Conservation (phyloP, 2,329 filamentous ascomycete genomes). For the Periconia macrospinosa region DNA sequence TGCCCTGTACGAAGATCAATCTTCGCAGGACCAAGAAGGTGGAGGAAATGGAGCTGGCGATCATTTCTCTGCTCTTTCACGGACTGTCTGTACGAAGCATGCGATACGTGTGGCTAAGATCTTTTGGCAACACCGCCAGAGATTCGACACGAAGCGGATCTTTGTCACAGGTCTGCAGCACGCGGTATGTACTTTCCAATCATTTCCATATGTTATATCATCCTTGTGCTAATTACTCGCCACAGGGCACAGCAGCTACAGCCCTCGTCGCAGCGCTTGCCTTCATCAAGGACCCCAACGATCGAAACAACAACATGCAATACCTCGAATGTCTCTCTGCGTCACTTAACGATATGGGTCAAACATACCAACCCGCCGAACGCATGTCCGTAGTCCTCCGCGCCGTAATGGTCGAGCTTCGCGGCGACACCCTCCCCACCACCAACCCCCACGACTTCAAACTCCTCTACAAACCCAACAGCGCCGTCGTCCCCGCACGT, state of each 20-base stretch:
- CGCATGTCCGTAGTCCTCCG: constrained; percentile 58
- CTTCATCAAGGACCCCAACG: constrained; percentile 42
- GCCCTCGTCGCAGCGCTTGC: constrained; percentile 55
- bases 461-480: constrained; percentile 30
- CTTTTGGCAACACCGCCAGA: constrained; percentile 59
- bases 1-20: constrained; percentile 53
- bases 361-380: constrained; percentile 57
- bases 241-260: constrained; percentile 55
- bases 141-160: constrained; percentile 56
- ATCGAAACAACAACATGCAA: constrained; percentile 47
- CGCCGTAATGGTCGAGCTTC: constrained; percentile 55
- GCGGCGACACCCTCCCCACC: constrained; percentile 17
- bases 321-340: constrained; percentile 58
- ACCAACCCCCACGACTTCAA: constrained; percentile 14
- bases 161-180: constrained; percentile 57
- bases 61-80: constrained; percentile 51
- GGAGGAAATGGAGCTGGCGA: constrained; percentile 38
- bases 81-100: constrained; percentile 59
- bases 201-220: neutral
- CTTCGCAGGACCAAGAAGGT: constrained; percentile 34
- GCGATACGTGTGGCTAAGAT: constrained; percentile 57
- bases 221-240: constrained; percentile 3
- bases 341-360: constrained; percentile 57
- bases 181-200: constrained; percentile 34
- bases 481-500: constrained; percentile 31